A percentile compares a stretch with the other conserved stretches of the same genome.
Conservation (phyloP, 495 filamentous ascomycete genomes). For the Tuber microsphaerosporum region DNA sequence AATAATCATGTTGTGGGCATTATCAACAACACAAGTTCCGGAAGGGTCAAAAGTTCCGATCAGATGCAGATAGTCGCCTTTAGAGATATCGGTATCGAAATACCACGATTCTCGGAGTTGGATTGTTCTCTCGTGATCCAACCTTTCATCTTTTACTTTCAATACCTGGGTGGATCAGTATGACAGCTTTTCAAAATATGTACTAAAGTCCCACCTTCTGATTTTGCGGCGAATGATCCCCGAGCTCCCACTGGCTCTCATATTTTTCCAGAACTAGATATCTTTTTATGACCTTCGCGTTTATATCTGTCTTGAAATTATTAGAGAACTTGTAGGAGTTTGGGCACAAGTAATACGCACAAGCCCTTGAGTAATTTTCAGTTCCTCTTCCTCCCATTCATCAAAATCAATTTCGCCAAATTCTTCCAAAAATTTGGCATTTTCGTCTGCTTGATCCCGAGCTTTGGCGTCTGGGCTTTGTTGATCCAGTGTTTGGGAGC, state of each 20-base stretch:
- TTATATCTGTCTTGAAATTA: slow-evolving; percentile 41
- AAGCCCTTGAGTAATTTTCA: slow-evolving; percentile 29
- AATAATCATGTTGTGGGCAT: slow-evolving; percentile 75
- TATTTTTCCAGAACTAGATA: slow-evolving; percentile 31
- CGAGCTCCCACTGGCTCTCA: slow-evolving; percentile 29
- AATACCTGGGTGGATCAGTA: slow-evolving; percentile 53
- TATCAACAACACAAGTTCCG: slow-evolving; percentile 66
- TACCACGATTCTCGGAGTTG: slow-evolving; percentile 76
- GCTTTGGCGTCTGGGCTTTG: not conserved
- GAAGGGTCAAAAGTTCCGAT: slow-evolving; percentile 66
- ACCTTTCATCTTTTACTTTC: slow-evolving; percentile 65
- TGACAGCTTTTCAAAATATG: not conserved
- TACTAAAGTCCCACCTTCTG: slow-evolving; percentile 21
- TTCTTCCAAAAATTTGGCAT: slow-evolving; percentile 32
- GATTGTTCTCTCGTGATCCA: slow-evolving; percentile 58
- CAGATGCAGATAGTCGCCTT: slow-evolving; percentile 71
- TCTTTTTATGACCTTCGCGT: slow-evolving; percentile 38
- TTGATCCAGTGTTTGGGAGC: not conserved
- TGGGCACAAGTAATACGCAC: slow-evolving; percentile 20
- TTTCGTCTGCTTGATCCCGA: slow-evolving; percentile 9
- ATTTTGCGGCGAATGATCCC: slow-evolving; percentile 20
- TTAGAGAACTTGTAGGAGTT: slow-evolving; percentile 19
- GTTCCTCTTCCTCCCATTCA: slow-evolving; percentile 36
- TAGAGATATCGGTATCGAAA: slow-evolving; percentile 62
- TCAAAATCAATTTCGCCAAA: slow-evolving; percentile 40